Base-by-base conservation (phyloP, 108 stramenopile species). In the Conticribra guillardii region DNA sequence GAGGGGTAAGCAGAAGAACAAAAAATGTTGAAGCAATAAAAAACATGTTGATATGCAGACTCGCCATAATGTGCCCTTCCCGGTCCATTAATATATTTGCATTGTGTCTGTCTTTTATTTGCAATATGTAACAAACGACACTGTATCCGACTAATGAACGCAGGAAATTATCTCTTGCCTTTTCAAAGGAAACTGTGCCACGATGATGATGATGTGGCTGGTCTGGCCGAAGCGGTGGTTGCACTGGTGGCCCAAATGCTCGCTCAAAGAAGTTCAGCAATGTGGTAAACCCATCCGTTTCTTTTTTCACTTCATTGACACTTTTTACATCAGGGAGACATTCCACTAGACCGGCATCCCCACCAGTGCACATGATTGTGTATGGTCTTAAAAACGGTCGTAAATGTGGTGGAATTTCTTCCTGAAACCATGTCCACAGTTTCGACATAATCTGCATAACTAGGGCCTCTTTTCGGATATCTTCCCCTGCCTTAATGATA, bases 31-130 rank as follows among this genome's bases (percentile, higher is more conserved):
- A 31, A 17, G 15, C 29, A 15, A 24, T 31, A 8, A 32, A 32
- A 22, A 46, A 22, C 9, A 58, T 3, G 15, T 24, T 17, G 24
- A 22, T 2, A 15, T 33, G n/a, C n/a, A n/a, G n/a, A n/a, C 73
- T 74, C 44, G 67, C 50, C 71, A 77, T 77, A 32, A 77, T 70
- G 41, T 77, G 76, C 8, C 76, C 76, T 18, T 77, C 76, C 0
- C 92, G 87, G 77, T 96, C 96, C 66, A 99, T 70, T 60, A 99
- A 67, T 44, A 99, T 96, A 67, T 99, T 99, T 21, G 94, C 97
- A 76, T 99, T 99, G 84, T 99, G 98, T 9, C 98, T 66, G 63
- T 99, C 98, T 67, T 99, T 99, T 68, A 94, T 96, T 80, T 98
- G 97, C 22, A 97, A 81, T 60, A 97, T 85, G 81, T 98, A 98